Base-by-base conservation (phyloP, 345 rosid species). In the Cardamine occulta region DNA sequence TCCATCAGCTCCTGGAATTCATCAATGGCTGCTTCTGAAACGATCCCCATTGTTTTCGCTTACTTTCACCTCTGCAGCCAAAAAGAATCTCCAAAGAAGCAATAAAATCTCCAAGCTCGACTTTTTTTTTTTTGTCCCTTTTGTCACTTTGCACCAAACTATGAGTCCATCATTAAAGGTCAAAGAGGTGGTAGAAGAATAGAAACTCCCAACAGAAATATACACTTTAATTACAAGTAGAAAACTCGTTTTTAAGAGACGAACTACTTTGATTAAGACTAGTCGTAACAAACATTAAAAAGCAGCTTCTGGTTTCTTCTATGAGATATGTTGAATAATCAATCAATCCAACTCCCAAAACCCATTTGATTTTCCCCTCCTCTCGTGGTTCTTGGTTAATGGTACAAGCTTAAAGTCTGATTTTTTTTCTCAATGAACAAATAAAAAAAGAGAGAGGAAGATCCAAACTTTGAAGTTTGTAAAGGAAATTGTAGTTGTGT, bases 21-120 rank as follows among this genome's bases (percentile, higher is more conserved):
- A 84, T 84, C 82, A 81, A 89, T 83, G 59, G 85, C 88, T 73
- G 88, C 91, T 73, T 88, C 87, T 80, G 87, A 76, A 68, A 79
- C 84, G 68, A 75, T 66, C 74, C 82, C 92, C 93, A 88, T 86
- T 57, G 61, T 12, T 53, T 66, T 42, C 14, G 9, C 49, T 74
- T 45, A 53, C 62, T 73, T 58, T 45, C 21, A 45, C 13, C 79
- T 28, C 67, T 40, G 56, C 68, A 68, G 40, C 70, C 40, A 53
- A 48, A 54, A 65, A 69, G 28, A 40, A 12, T 21, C 52, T 37
- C 57, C 63, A 45, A 75, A 75, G 68, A 52, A 58, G 1, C 19
- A 31, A 23, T 19, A 34, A 58, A 59, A n/a, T 24, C 52, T 74
- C 15, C 48, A 62, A 63, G 75, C 63, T 62, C 75, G 66, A 21